These are phyloP conservation scores for Pterocarpus santalinus DNA, from an alignment of 306 rosid species.

Conservation along the genomic window DNA sequence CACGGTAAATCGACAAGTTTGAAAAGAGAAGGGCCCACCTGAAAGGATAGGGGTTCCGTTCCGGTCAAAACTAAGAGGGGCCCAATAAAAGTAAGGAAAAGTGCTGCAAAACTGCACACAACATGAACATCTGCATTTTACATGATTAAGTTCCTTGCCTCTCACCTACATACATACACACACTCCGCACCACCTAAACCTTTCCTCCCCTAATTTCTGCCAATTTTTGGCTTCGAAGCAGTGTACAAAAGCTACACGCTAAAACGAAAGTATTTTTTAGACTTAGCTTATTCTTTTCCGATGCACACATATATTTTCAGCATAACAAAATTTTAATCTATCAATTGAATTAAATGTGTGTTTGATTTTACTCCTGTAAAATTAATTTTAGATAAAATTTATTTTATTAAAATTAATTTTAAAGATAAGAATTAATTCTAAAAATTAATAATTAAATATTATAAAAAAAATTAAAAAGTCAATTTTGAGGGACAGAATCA, in stretches of 20 bases:
- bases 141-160: background rate
- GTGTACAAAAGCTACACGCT: background rate
- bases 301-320: background rate
- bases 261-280: background rate
- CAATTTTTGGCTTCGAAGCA: background rate
- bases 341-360: background rate
- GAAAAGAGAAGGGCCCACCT: constrained; percentile 25
- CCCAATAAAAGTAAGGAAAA: constrained; percentile 35
- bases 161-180: background rate
- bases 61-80: constrained; percentile 35
- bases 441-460: no score
- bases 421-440: no score
- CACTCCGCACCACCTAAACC: background rate
- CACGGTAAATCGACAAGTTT: constrained; percentile 4
- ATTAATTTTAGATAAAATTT: no score
- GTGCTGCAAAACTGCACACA: constrained; percentile 1
- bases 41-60: background rate
- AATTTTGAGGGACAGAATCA: no score
- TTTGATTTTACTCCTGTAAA: background rate
- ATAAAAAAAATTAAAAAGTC: no score
- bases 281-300: background rate
- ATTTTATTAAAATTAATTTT: no score
- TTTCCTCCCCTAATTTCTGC: background rate
- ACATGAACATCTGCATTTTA: constrained; percentile 7
- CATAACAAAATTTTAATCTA: background rate